These are phyloP conservation scores for Musa schizocarpa DNA, from an alignment of 176 grass and related monocot genomes.

Conservation along the genomic window DNA sequence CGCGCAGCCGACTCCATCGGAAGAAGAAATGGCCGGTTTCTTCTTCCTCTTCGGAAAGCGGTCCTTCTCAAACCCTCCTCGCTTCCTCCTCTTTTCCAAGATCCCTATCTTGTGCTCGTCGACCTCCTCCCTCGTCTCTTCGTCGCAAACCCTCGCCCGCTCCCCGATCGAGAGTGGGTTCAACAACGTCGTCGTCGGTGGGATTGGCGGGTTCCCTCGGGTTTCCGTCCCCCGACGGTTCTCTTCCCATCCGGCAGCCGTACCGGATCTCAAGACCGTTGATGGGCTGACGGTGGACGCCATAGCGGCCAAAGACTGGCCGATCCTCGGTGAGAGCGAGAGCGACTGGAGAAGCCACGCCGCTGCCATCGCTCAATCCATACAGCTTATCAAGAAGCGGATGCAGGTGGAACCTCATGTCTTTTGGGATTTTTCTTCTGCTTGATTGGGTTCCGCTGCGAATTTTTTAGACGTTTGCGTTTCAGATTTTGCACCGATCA, in stretches of 20 bases:
- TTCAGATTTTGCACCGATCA: too few species aligned
- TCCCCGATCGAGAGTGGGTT: neutral
- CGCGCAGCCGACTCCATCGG: neutral
- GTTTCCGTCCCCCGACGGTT: constrained; percentile 17
- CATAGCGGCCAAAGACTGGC: constrained; percentile 68
- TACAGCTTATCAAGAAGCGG: constrained; percentile 87
- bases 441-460: too few species aligned
- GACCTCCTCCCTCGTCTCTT: neutral
- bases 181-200: neutral
- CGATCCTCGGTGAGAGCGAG: constrained; percentile 62
- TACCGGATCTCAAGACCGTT: constrained; percentile 40
- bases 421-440: neutral
- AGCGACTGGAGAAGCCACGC: constrained; percentile 96
- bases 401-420: constrained; percentile 43
- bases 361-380: constrained; percentile 66
- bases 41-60: neutral
- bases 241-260: constrained; percentile 35
- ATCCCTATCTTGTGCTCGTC: neutral
- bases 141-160: neutral
- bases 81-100: neutral
- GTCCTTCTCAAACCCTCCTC: neutral
- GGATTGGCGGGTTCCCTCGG: neutral
- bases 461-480: too few species aligned
- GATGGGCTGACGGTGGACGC: constrained; percentile 71
- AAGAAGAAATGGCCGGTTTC: neutral